These are phyloP conservation scores for Lichtheimia corymbifera DNA, from an alignment of 371 early-diverging fungal species.

Conservation along the genomic window DNA sequence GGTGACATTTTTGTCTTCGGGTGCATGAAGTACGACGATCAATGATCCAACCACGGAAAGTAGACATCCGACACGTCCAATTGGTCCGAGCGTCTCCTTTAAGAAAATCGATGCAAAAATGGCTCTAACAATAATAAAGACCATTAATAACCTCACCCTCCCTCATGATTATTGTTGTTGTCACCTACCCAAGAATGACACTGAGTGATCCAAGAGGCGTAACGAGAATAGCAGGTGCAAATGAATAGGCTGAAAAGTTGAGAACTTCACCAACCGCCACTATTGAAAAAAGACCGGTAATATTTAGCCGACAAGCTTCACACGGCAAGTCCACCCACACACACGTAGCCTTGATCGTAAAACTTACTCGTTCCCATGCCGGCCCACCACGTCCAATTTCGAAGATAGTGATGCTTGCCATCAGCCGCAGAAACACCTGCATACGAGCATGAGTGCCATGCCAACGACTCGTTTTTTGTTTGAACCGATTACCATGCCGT, in stretches of 20 bases:
- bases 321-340: too few species aligned
- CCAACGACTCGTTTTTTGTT: not conserved
- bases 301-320: too few species aligned
- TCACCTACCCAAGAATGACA: slow-evolving; percentile 77
- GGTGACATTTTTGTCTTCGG: slow-evolving; percentile 75
- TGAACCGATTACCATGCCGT: slow-evolving; percentile 15
- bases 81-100: slow-evolving; percentile 74
- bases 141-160: not conserved
- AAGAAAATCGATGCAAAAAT: slow-evolving; percentile 51
- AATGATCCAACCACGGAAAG: slow-evolving; percentile 85
- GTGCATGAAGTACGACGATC: slow-evolving; percentile 81
- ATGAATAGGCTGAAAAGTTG: slow-evolving; percentile 92
- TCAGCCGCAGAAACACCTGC: slow-evolving; percentile 69
- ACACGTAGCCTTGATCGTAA: too few species aligned
- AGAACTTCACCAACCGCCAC: slow-evolving; percentile 90
- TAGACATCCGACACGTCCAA: slow-evolving; percentile 83
- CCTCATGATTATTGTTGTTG: too few species aligned
- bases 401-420: slow-evolving; percentile 69
- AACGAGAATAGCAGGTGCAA: slow-evolving; percentile 91
- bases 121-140: slow-evolving; percentile 17
- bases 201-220: slow-evolving; percentile 91
- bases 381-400: slow-evolving; percentile 87
- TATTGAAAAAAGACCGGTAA: not conserved
- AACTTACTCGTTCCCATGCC: slow-evolving; percentile 80
- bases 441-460: not conserved